Evolutionary conservation across 2,329 filamentous ascomycete genomes (phyloP), one percentile per base, ranked within the genome.

Genomic region (Penicillium sp.): DNA sequence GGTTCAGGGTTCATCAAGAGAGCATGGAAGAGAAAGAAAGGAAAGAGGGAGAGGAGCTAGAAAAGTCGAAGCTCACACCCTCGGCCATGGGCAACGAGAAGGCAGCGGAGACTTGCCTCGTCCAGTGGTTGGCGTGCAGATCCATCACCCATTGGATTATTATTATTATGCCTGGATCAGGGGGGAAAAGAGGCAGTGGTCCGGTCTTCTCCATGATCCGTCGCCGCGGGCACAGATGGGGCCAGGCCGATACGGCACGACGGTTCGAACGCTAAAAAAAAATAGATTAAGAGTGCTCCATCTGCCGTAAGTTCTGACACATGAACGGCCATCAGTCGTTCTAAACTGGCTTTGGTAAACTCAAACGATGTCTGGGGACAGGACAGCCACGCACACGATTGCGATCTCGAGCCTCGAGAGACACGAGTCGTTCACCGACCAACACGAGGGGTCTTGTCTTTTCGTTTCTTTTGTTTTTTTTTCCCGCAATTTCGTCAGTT

Each of bases 161-260:
- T 33, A 33, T 33, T 4, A 37, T 37, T 49, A 49, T 67, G 58
- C 4, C 61, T 71, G 59, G 64, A 65, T 68, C 65, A 69, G 67
- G 69, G 69, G 67, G 22, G 10, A 10, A 19, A 10, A 22, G 17
- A 24, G 40, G 56, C 59, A 62, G 33, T 60, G 60, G 55, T 53
- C 61, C 65, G 59, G 62, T 55, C 62, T 64, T 62, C 63, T 68
- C 68, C 69, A 70, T 58, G 61, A 65, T 68, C 66, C 64, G 56
- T 57, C 50, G 53, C 28, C 35, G 51, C 26, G 53, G 64, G 59
- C 57, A 53, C 53, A 56, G 56, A 65, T 65, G 64, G 67, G 63
- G 63, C 66, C 57, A 61, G 60, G 56, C 63, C 53, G 58, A 66
- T 68, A 61, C 60, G 57, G 61, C 59, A 50, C 45, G 61, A 61